Conservation (phyloP, 2,329 filamentous ascomycete genomes). For the Diaporthe sp. region DNA sequence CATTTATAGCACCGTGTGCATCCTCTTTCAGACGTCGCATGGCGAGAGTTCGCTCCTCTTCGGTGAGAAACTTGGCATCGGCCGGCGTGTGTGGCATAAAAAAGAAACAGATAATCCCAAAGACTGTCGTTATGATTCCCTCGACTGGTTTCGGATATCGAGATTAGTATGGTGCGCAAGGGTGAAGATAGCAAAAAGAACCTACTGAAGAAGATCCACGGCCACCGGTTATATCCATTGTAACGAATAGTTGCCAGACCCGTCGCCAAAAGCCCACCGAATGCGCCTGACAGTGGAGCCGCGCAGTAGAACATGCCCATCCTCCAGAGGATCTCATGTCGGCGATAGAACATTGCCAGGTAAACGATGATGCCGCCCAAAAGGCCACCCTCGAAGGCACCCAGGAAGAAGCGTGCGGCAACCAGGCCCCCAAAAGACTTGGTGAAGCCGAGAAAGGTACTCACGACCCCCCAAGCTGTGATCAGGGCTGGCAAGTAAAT, state of each 20-base stretch:
- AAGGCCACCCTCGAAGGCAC: constrained; percentile 66
- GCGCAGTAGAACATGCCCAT: constrained; percentile 74
- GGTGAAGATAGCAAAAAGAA: neutral
- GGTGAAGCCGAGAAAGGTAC: constrained; percentile 41
- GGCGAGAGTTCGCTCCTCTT: constrained; percentile 39
- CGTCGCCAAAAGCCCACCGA: constrained; percentile 70
- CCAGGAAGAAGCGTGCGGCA: constrained; percentile 56
- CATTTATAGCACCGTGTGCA: constrained; percentile 38
- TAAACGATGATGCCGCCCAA: constrained; percentile 69
- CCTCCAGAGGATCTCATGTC: constrained; percentile 63
- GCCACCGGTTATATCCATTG: constrained; percentile 51
- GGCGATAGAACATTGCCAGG: constrained; percentile 63
- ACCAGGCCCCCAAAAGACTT: constrained; percentile 40
- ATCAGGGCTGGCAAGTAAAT: constrained; percentile 75
- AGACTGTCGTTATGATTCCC: constrained; percentile 68
- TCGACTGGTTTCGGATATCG: constrained; percentile 49
- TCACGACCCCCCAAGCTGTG: constrained; percentile 51
- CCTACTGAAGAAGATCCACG: constrained; percentile 59
- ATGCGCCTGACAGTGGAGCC: constrained; percentile 74
- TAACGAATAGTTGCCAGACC: constrained; percentile 64
- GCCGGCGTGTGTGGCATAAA: constrained; percentile 43
- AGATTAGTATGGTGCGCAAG: neutral
- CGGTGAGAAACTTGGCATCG: constrained; percentile 41
- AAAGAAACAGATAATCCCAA: constrained; percentile 69
- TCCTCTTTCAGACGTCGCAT: constrained; percentile 40